Evolutionary conservation across 345 rosid genomes (phyloP).

Genomic region (Ceriops zippeliana): DNA sequence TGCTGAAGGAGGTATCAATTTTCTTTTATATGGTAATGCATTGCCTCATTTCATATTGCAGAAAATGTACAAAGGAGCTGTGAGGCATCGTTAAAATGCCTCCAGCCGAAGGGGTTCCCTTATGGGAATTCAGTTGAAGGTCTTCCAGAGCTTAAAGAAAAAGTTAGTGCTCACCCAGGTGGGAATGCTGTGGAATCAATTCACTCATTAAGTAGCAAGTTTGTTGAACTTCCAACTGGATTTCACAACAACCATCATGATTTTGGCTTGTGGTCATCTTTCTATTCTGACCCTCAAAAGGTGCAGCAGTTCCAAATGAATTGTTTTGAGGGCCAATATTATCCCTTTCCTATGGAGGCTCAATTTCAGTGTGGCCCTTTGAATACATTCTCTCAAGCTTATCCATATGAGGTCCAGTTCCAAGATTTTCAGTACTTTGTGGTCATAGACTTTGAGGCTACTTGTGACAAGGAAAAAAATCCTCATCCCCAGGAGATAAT

Average conservation of each 20-base stretch:
- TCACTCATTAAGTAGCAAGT: constrained; percentile 29
- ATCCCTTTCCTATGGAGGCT: constrained; percentile 38
- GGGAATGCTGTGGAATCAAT: constrained; percentile 34
- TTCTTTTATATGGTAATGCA: constrained; percentile 2
- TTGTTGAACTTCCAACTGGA: constrained; percentile 37
- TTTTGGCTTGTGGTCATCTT: constrained; percentile 37
- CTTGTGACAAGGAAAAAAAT: constrained; percentile 44
- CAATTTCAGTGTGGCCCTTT: constrained; percentile 40
- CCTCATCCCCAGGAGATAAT: constrained; percentile 55
- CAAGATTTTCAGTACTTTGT: constrained; percentile 55
- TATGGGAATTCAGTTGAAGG: constrained; percentile 41
- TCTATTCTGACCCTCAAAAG: constrained; percentile 42
- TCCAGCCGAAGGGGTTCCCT: constrained; percentile 42
- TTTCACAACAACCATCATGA: constrained; percentile 40
- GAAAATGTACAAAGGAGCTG: constrained; percentile 47
- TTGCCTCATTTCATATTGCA: constrained; percentile 19
- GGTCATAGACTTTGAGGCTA: constrained; percentile 50
- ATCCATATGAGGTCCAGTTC: constrained; percentile 37
- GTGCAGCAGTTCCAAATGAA: constrained; percentile 36
- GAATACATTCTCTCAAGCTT: constrained; percentile 32
- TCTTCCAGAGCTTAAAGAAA: constrained; percentile 39
- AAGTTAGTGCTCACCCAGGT: constrained; percentile 23
- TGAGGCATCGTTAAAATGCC: constrained; percentile 51
- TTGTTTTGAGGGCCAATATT: constrained; percentile 41
- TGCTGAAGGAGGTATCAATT: background rate